phyloP scores from a whole-genome alignment of 2,329 filamentous ascomycete species.

The Colletotrichum melonis region DNA sequence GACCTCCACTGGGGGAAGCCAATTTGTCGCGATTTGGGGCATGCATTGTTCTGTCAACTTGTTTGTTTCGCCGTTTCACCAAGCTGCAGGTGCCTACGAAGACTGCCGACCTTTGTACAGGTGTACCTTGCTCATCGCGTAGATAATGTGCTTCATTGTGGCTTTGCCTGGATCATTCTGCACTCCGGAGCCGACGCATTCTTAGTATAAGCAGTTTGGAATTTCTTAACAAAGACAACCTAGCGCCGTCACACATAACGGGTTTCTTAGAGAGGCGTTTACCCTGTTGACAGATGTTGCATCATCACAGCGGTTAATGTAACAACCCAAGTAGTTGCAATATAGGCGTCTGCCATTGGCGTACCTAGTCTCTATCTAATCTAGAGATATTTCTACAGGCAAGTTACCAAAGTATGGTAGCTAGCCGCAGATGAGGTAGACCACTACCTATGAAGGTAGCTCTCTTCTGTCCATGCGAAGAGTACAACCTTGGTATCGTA shows the following conservation, averaged over 20 bases:
- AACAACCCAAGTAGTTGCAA: background rate
- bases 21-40: background rate
- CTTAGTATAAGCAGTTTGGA: background rate
- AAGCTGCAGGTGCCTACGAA: background rate
- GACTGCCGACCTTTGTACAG: background rate
- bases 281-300: background rate
- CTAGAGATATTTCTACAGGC: background rate
- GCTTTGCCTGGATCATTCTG: background rate
- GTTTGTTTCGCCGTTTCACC: background rate
- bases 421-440: background rate
- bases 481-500: constrained; percentile 14
- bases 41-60: background rate
- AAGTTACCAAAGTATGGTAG: background rate
- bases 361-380: background rate
- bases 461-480: background rate
- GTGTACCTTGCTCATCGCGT: background rate
- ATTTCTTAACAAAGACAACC: background rate
- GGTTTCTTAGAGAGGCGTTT: background rate
- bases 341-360: background rate
- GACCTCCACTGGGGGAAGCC: no score
- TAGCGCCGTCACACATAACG: background rate
- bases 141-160: background rate
- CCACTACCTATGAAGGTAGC: background rate
- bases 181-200: background rate
- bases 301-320: background rate